Evolutionary conservation across 306 rosid species (phyloP).

Genomic region (Luffa acutangula): DNA sequence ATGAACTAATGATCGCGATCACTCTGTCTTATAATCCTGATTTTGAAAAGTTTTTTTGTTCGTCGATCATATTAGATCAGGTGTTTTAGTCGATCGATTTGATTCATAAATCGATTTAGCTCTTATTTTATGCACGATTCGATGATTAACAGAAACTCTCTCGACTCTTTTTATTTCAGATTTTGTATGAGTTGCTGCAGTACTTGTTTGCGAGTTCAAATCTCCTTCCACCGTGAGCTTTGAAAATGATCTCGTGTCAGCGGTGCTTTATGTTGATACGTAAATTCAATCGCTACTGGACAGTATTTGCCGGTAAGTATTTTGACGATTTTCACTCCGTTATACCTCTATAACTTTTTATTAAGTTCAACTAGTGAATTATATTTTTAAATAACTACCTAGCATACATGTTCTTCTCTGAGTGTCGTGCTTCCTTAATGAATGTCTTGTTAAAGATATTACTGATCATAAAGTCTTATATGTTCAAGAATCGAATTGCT

Average conservation of each 20-base stretch:
- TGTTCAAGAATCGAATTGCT: background rate
- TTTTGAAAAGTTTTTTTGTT: background rate
- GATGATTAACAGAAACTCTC: background rate
- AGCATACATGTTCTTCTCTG: background rate
- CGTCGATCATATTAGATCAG: background rate
- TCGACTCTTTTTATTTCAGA: background rate
- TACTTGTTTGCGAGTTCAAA: background rate
- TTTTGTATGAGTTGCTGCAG: background rate
- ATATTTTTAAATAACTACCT: background rate
- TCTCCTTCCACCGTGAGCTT: background rate
- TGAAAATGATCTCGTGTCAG: background rate
- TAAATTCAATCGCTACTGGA: background rate
- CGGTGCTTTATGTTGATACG: background rate
- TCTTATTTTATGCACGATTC: background rate
- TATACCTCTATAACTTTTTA: background rate
- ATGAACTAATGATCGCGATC: background rate
- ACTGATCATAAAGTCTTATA: background rate
- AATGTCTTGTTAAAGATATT: background rate
- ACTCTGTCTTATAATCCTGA: background rate
- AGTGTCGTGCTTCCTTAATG: background rate
- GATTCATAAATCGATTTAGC: background rate
- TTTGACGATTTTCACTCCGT: background rate
- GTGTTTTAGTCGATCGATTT: background rate
- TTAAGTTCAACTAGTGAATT: background rate
- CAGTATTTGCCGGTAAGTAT: background rate